A percentile compares a stretch with the other conserved stretches of the same genome.
phyloP scores from a whole-genome alignment of 345 rosid genomes.

The Cardamine occulta region DNA sequence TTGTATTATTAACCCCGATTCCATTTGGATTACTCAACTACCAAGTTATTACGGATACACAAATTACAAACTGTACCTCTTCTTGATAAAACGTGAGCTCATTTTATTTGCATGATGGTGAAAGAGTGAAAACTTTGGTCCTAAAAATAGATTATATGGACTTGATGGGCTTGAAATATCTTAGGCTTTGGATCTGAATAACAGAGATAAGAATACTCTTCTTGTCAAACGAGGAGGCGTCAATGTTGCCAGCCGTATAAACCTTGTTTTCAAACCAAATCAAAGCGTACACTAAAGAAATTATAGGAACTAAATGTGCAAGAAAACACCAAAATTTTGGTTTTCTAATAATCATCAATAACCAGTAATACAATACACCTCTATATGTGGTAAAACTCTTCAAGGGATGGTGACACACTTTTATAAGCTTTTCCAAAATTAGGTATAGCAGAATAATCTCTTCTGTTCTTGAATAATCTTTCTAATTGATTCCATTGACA shows the following conservation, averaged over 20 bases:
- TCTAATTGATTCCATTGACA: constrained; percentile 1
- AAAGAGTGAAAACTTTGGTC: not conserved
- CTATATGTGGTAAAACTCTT: not conserved
- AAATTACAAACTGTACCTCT: no score
- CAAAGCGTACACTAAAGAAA: not conserved
- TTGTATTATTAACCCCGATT: no score
- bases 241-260: not conserved
- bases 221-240: not conserved
- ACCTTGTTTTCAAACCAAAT: not conserved
- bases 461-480: not conserved
- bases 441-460: not conserved
- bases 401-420: constrained; percentile 17
- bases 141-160: not conserved
- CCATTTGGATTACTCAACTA: no score
- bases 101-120: not conserved
- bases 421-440: constrained; percentile 21
- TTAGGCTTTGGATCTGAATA: not conserved
- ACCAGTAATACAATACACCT: constrained; percentile 1
- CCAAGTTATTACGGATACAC: no score
- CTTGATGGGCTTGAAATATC: not conserved
- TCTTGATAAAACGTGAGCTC: not conserved
- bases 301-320: not conserved
- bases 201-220: not conserved
- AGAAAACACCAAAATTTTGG: not conserved
- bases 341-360: not conserved